Evolutionary conservation across 1,284 basidiomycete species (phyloP).

Genomic region (Sporisorium reilianum): DNA sequence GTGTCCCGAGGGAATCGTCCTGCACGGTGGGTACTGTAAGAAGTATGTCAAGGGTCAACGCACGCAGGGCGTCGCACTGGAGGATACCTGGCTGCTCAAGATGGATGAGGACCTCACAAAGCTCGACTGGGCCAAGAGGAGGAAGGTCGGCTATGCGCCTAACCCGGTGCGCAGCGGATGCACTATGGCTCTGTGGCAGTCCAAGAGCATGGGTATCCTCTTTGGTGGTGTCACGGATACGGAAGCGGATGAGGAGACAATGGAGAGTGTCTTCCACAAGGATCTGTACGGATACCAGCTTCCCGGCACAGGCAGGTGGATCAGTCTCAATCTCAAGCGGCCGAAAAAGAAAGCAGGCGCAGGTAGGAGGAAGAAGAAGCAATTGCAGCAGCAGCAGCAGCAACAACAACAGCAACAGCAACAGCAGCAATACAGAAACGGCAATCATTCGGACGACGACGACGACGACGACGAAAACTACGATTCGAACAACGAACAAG

Average conservation of each 20-base stretch:
- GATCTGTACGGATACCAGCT: constrained; percentile 78
- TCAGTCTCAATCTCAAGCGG: constrained; percentile 77
- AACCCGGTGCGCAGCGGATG: constrained; percentile 75
- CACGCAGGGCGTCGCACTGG: constrained; percentile 85
- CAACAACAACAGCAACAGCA: constrained; percentile 32
- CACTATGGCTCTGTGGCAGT: constrained; percentile 85
- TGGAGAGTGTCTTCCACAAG: constrained; percentile 73
- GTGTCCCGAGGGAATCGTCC: constrained; percentile 81
- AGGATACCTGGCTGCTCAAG: constrained; percentile 92
- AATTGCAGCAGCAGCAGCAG: constrained; percentile 50
- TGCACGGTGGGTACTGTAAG: constrained; percentile 93
- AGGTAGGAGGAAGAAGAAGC: constrained; percentile 73
- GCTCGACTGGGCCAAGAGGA: constrained; percentile 84
- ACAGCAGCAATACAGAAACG: constrained; percentile 33
- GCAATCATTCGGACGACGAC: constrained; percentile 39
- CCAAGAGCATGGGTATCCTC: constrained; percentile 77
- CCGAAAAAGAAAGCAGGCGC: constrained; percentile 73
- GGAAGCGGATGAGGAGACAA: constrained; percentile 84
- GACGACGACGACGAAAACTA: constrained; percentile 43
- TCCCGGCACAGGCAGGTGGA: constrained; percentile 82
- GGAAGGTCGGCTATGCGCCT: constrained; percentile 77
- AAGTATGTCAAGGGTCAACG: constrained; percentile 88
- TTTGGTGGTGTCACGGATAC: constrained; percentile 94
- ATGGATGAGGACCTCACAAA: constrained; percentile 68
- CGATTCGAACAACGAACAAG: constrained; percentile 38